Conservation (phyloP, 768 basidiomycete genomes). For the Tricholoma bakamatsutake region DNA sequence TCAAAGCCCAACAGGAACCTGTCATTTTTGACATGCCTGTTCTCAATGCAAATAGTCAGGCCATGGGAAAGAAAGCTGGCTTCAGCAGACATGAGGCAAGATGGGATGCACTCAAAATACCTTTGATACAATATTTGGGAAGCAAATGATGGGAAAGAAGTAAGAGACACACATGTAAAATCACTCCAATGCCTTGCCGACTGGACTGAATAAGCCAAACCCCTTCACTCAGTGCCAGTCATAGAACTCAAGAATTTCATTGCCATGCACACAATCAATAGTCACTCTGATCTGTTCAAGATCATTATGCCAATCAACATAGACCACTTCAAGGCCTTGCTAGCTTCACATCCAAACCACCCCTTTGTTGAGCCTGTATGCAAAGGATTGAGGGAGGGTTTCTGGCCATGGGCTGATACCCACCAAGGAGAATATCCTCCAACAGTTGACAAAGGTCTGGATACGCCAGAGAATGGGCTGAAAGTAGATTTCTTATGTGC, state of each 20-base stretch:
- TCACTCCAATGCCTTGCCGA: slow-evolving; percentile 6
- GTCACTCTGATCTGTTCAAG: not conserved
- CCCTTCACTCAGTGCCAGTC: slow-evolving; percentile 11
- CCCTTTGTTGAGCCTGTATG: no score
- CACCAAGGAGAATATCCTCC: no score
- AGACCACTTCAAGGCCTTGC: no score
- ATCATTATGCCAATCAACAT: no score
- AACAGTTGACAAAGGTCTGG: no score
- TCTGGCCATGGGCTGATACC: no score
- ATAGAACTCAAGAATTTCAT: slow-evolving; percentile 12
- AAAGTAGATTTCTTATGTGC: no score
- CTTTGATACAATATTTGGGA: slow-evolving; percentile 14
- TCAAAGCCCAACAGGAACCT: not conserved
- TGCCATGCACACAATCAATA: slow-evolving; percentile 16
- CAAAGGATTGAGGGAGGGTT: no score
- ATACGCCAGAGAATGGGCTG: no score
- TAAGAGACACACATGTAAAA: not conserved
- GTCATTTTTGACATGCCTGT: not conserved
- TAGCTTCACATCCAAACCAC: no score
- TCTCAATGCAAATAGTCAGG: not conserved
- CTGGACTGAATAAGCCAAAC: slow-evolving; percentile 12
- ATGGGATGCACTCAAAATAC: slow-evolving; percentile 7
- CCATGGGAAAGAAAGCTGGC: slow-evolving; percentile 14
- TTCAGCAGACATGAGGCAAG: slow-evolving; percentile 11
- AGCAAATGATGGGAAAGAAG: not conserved